phyloP scores from a whole-genome alignment of 2,329 filamentous ascomycete species.

The Juglanconis juglandina region DNA sequence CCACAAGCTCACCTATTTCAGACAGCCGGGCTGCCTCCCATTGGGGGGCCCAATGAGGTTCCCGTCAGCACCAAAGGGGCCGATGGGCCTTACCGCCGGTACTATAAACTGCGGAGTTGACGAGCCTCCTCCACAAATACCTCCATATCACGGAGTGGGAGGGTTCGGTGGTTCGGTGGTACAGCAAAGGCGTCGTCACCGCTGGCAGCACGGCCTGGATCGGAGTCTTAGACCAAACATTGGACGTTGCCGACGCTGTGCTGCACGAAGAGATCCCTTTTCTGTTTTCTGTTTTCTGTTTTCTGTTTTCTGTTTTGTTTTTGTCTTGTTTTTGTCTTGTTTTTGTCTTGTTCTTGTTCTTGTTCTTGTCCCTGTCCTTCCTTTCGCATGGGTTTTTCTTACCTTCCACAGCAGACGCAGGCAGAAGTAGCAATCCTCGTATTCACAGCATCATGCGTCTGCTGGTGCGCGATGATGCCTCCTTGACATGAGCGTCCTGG shows the following conservation, averaged over 20 bases:
- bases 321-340: too few relatives aligned
- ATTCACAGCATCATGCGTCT: conserved; percentile 10
- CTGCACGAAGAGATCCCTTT: not conserved
- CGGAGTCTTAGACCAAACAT: not conserved
- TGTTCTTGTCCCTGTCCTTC: too few relatives aligned
- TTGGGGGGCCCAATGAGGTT: not conserved
- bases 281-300: not conserved
- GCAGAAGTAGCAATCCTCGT: conserved; percentile 7
- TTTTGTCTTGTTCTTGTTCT: too few relatives aligned
- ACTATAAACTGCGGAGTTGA: not conserved
- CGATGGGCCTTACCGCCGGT: not conserved
- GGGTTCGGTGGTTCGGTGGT: not conserved
- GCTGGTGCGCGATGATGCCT: conserved; percentile 4
- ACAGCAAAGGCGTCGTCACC: not conserved
- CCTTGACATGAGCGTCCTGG: not conserved
- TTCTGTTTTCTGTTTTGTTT: too few relatives aligned
- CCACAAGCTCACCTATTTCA: not conserved
- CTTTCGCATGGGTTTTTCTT: not conserved
- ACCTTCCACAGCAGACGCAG: not conserved
- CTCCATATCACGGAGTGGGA: too few relatives aligned
- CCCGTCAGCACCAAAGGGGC: not conserved
- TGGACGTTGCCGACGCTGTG: not conserved
- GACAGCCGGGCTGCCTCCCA: not conserved
- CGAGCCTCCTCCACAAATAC: not conserved
- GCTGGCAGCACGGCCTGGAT: not conserved